Evolutionary conservation across 2,329 filamentous ascomycete species (phyloP), one percentile per base, ranked within the genome.

Genomic region (Ascochyta viciae-villosae): DNA sequence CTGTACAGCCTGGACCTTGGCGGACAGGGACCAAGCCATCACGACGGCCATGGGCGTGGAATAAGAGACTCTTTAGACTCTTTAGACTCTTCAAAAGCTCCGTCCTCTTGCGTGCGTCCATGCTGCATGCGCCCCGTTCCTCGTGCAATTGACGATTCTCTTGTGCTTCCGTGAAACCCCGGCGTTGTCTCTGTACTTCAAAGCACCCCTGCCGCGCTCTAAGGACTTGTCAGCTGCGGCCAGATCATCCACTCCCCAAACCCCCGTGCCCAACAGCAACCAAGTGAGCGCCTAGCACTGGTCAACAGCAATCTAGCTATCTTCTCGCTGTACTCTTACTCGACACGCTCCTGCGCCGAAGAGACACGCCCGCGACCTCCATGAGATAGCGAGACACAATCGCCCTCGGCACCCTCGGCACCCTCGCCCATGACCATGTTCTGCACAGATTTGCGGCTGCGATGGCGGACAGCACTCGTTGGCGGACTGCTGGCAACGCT

Each of bases 341-440:
- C 31, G 22, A 50, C 31, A 15, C 13, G 26, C 27, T 27, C 35
- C 37, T 50, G 29, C 41, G 19, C 41, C 27, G 22, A 38, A 8
- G 1, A 31, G 8, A 24, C 22, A 27, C 15, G 29, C 45, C 23
- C 39, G 47, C 51, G 41, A 48, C 50, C 26, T 60, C 65, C 63
- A 76, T 76, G 74, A 67, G 61, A 74, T 74, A 76, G 71, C 66
- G 48, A 72, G 62, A 57, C 63, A 64, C 56, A 59, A 57, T 56
- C 58, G 47, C 59, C 50, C 47, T 65, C 61, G 64, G 58, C 62
- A 44, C 47, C 33, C 54, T 44, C 46, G 60, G 58, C 62, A 44
- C 47, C 33, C 54, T 44, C 46, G 60, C 61, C 44, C 42, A 50
- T 61, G 48, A 60, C 55, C 44, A 70, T 67, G 66, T 60, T 67